A percentile compares a stretch with the other conserved stretches of the same genome.
These are phyloP conservation scores for Symbiodinium natans DNA, from an alignment of 73 alveolate genomes.

Conservation along the genomic window DNA sequence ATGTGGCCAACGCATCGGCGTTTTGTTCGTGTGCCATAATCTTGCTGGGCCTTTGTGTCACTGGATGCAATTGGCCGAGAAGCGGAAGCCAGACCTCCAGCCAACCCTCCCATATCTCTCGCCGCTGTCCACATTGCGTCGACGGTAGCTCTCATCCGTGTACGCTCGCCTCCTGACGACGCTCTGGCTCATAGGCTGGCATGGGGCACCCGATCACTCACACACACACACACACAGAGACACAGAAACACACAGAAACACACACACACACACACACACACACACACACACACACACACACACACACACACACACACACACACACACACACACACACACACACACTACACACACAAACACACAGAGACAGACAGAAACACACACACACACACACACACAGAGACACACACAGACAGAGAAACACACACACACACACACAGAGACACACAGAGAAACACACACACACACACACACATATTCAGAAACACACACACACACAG, in stretches of 20 bases:
- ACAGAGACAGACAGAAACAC: no score
- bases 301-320: not conserved
- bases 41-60: not conserved
- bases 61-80: not conserved
- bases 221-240: not conserved
- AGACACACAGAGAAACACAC: no score
- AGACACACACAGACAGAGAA: no score
- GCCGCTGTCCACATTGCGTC: slow-evolving; percentile 5
- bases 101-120: not conserved
- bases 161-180: not conserved
- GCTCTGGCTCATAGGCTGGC: no score
- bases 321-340: not conserved
- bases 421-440: no score
- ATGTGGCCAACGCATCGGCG: not conserved
- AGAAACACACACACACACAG: no score
- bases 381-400: no score
- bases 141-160: slow-evolving; percentile 5
- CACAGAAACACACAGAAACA: no score
- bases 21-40: not conserved
- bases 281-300: not conserved
- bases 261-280: no score
- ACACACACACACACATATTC: no score
- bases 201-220: not conserved
- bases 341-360: no score
- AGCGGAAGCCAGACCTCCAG: slow-evolving; percentile 9